These are phyloP conservation scores for Postia placenta DNA, from an alignment of 768 basidiomycete species.

Conservation along the genomic window DNA sequence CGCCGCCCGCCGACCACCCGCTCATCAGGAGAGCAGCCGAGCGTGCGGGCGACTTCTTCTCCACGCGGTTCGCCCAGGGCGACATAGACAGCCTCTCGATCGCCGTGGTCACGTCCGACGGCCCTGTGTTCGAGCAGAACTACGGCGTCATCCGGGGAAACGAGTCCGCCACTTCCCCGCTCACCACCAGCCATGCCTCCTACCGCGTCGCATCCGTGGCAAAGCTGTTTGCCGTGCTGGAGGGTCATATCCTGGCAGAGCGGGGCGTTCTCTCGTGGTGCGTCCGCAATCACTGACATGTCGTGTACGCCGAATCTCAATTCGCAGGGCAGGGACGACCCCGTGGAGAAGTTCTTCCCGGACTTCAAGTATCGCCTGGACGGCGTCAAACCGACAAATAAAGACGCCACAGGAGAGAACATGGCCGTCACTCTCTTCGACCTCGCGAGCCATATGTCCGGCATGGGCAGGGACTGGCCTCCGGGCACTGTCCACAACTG, in stretches of 20 bases:
- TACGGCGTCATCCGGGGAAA: conserved; percentile 41
- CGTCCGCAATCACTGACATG: conserved; percentile 4
- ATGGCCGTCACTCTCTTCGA: conserved; percentile 22
- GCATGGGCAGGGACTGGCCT: conserved; percentile 32
- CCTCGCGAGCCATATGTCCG: conserved; percentile 27
- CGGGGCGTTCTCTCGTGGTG: conserved; percentile 30
- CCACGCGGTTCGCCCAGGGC: conserved; percentile 16
- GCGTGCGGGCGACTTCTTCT: conserved; percentile 10
- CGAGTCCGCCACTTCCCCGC: conserved; percentile 18
- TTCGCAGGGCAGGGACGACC: conserved; percentile 41
- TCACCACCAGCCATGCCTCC: conserved; percentile 30
- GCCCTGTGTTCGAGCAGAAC: conserved; percentile 38
- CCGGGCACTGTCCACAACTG: conserved; percentile 30
- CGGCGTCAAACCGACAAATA: conserved; percentile 9
- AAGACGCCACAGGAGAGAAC: neutral
- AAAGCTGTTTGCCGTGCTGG: conserved; percentile 44
- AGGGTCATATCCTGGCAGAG: conserved; percentile 44
- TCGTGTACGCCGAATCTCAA: neutral
- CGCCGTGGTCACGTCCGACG: conserved; percentile 40
- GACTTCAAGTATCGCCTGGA: conserved; percentile 27
- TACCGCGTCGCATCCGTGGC: conserved; percentile 48
- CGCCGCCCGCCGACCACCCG: neutral
- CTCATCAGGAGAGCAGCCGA: neutral
- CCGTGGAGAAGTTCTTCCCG: conserved; percentile 38
- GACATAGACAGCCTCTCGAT: conserved; percentile 46